phyloP scores from a whole-genome alignment of 2,329 filamentous ascomycete genomes.

The Ilyonectria destructans region DNA sequence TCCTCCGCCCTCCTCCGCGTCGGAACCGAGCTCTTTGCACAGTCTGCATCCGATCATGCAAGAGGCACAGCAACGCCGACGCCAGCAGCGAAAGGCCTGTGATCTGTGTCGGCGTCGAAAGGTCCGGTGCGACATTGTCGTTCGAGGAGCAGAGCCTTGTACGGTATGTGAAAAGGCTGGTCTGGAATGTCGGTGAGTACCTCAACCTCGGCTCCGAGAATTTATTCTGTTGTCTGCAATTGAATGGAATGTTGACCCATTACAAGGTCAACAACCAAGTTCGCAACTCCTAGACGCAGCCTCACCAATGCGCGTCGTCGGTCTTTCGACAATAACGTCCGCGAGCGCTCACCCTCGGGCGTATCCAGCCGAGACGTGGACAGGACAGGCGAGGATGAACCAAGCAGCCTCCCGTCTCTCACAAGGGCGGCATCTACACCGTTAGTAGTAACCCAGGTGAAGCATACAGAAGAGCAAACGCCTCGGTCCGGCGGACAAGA shows the following conservation, averaged over 20 bases:
- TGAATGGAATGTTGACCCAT: constrained; percentile 16
- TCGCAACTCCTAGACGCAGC: constrained; percentile 38
- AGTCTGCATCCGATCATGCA: constrained; percentile 12
- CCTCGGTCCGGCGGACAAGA: constrained; percentile 38
- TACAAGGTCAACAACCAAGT: constrained; percentile 43
- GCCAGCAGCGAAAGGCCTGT: constrained; percentile 48
- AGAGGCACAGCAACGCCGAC: constrained; percentile 46
- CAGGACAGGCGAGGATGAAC: neutral
- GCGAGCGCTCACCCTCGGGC: constrained; percentile 16
- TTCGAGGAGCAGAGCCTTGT: constrained; percentile 37
- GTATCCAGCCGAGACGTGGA: constrained; percentile 30
- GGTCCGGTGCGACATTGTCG: constrained; percentile 46
- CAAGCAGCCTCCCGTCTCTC: constrained; percentile 12
- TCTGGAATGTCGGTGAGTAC: constrained; percentile 45
- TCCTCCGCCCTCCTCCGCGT: neutral
- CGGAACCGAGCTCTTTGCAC: constrained; percentile 14
- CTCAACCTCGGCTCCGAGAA: constrained; percentile 35
- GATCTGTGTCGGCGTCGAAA: constrained; percentile 47
- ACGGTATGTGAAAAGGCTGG: constrained; percentile 47
- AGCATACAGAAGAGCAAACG: constrained; percentile 21
- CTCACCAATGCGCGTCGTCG: constrained; percentile 35
- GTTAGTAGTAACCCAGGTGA: constrained; percentile 14
- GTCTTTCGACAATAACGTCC: neutral
- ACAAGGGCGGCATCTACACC: constrained; percentile 20
- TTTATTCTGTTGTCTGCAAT: neutral